These are phyloP conservation scores for Ensete ventricosum DNA, from an alignment of 176 grass and related monocot species.

Conservation along the genomic window DNA sequence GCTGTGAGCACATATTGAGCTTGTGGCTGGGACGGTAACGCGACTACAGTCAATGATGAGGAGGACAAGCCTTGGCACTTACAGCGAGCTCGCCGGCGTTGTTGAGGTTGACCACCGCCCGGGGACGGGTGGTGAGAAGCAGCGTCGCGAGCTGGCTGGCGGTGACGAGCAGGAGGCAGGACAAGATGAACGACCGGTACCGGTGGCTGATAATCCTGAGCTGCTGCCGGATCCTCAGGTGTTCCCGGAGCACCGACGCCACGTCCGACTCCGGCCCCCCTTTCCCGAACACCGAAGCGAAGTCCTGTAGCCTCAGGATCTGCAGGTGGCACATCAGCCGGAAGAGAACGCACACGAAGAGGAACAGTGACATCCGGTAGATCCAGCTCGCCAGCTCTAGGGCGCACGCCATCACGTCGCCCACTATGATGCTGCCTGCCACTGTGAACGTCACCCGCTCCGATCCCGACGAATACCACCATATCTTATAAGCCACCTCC, in stretches of 20 bases:
- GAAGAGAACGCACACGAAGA: constrained; percentile 86
- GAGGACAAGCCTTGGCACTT: constrained; percentile 2
- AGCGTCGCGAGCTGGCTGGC: constrained; percentile 85
- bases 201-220: constrained; percentile 87
- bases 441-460: constrained; percentile 34
- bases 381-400: constrained; percentile 75
- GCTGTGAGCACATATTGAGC: not conserved
- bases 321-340: constrained; percentile 84
- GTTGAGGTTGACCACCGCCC: constrained; percentile 59
- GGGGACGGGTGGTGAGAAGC: constrained; percentile 58
- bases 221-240: constrained; percentile 82
- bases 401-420: constrained; percentile 39
- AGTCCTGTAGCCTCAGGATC: constrained; percentile 70
- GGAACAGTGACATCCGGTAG: constrained; percentile 75
- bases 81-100: constrained; percentile 87
- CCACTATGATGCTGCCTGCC: constrained; percentile 30
- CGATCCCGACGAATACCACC: constrained; percentile 78
- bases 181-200: constrained; percentile 72
- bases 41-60: too few species aligned
- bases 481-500: constrained; percentile 68
- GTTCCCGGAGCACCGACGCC: constrained; percentile 54
- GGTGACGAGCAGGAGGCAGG: constrained; percentile 51
- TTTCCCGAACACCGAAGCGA: constrained; percentile 45
- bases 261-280: constrained; percentile 19
- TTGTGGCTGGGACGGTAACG: too few species aligned